Conservation (phyloP, 2,329 filamentous ascomycete genomes). For the Pestalotiopsis sp. region DNA sequence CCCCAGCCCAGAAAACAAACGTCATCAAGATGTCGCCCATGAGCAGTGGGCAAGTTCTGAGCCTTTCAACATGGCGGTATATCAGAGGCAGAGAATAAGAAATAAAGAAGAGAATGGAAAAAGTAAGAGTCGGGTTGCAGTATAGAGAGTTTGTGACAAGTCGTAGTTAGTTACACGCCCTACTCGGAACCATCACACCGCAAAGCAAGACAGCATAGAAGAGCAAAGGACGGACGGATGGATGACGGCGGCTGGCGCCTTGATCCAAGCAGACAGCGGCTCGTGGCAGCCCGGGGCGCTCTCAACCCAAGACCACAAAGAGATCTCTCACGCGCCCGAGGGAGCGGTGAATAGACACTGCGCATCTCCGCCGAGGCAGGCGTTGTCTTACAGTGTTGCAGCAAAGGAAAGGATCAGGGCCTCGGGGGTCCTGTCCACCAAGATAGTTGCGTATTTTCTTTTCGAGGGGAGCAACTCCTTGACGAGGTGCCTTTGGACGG, state of each 20-base stretch:
- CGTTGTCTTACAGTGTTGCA: not conserved
- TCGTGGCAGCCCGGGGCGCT: not conserved
- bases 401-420: not conserved
- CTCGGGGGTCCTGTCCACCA: not conserved
- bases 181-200: not conserved
- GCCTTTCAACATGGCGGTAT: not conserved
- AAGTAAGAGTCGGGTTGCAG: not conserved
- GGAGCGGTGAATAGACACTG: not conserved
- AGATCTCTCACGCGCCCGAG: not conserved
- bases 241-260: not conserved
- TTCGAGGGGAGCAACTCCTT: not conserved
- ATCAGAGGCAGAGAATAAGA: not conserved
- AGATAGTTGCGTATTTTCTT: not conserved
- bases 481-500: not conserved
- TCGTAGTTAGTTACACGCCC: not conserved
- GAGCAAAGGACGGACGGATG: not conserved
- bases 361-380: not conserved
- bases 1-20: not conserved
- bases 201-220: not conserved
- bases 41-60: not conserved
- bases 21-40: conserved; percentile 14
- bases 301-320: not conserved
- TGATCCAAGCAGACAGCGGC: not conserved
- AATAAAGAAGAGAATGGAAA: not conserved
- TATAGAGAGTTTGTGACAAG: too few species aligned